Base-by-base conservation (phyloP, 2,329 filamentous ascomycete genomes). In the Neonectria faginata region DNA sequence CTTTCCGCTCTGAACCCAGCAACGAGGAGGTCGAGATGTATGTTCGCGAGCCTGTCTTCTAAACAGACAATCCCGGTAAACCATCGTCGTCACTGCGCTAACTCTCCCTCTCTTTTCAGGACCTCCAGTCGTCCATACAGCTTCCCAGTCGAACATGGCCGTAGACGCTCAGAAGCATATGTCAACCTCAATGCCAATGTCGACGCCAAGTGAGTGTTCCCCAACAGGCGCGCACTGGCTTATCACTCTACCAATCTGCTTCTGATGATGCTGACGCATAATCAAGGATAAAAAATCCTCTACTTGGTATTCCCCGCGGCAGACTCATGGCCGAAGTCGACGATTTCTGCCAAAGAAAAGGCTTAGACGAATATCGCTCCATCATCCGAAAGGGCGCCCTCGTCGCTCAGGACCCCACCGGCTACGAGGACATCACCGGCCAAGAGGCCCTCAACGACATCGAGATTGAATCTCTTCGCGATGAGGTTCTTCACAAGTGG, bases 351-450 rank as follows among this genome's bases (percentile, higher is more conserved):
- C 79, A 81, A 14, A 79, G 84, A 45, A 86, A 90, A 69, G 83
- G 83, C 25, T 82, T 94, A 27, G 77, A 80, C 2, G 86, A 90
- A 58, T 84, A 90, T 68, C 78, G 88, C 3, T 79, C 81, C 3
- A 74, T 91, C 16, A 83, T 94, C 56, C 83, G 86, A 56, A 90
- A 90, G 71, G 92, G 91, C 36, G 92, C 92, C 3, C 82, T 95
- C 11, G 86, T 94, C 18, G 92, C 92, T 3, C 91, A 92, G 75
- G 88, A 90, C 69, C 91, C 91, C 0, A 80, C 81, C 9, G 82
- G 83, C 31, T 92, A 81, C 75, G 89, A 92, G 62, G 80, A 84
- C 36, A 83, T 93, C 44, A 79, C 77, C 4, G 85, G 86, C 67
- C 80, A 86, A 57, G 80, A 86, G 55, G 85, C 87, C 11, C 83